These are phyloP conservation scores for Ogataea philodendri DNA, from an alignment of 805 yeast genomes.

Conservation along the genomic window DNA sequence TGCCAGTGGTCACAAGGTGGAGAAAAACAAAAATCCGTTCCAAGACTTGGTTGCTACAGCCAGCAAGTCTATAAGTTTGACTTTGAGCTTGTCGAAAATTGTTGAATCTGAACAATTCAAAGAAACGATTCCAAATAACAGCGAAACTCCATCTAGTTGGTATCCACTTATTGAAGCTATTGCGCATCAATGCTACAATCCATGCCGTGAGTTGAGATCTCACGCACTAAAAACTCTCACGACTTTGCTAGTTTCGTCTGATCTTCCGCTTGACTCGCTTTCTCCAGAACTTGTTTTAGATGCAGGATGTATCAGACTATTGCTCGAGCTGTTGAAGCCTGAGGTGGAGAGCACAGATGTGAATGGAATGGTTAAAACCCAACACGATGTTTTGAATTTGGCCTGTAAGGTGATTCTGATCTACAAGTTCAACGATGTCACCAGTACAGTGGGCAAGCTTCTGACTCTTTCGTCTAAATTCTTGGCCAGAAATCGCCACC, in stretches of 20 bases:
- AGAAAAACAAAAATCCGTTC: conserved; percentile 44
- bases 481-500: conserved; percentile 23
- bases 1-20: conserved; percentile 43
- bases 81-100: conserved; percentile 47
- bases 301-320: conserved; percentile 70
- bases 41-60: conserved; percentile 58
- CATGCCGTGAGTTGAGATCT: conserved; percentile 72
- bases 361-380: conserved; percentile 61
- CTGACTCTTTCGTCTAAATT: conserved; percentile 29
- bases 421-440: conserved; percentile 28
- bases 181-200: conserved; percentile 86
- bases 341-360: conserved; percentile 62
- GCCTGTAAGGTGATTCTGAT: conserved; percentile 54
- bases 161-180: conserved; percentile 75
- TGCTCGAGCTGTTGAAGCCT: conserved; percentile 63
- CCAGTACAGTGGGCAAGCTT: conserved; percentile 27
- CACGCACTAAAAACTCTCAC: conserved; percentile 65
- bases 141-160: conserved; percentile 35
- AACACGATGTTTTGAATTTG: conserved; percentile 63
- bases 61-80: conserved; percentile 58
- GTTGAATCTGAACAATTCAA: conserved; percentile 34
- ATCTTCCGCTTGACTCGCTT: conserved; percentile 36
- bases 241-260: conserved; percentile 42
- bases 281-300: conserved; percentile 61
- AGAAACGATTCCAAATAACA: conserved; percentile 31